Conservation (phyloP, 2,329 filamentous ascomycete species). For the Ophiostoma quercus region DNA sequence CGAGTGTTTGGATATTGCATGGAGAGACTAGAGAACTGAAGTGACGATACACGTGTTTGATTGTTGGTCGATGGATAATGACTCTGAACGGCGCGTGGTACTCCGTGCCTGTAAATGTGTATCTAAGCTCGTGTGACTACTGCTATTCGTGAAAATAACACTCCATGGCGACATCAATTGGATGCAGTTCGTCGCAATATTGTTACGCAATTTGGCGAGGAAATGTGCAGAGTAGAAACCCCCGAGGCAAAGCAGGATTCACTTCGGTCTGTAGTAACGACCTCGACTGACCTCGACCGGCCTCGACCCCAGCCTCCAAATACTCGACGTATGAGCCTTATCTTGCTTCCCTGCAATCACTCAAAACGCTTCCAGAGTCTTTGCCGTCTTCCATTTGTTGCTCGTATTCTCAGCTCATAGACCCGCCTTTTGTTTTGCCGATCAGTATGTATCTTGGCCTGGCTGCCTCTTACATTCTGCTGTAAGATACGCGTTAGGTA, state of each 20-base stretch:
- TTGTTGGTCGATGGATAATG: neutral
- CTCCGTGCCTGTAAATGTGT: neutral
- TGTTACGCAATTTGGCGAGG: neutral
- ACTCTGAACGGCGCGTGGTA: neutral
- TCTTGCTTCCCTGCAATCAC: neutral
- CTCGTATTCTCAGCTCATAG: neutral
- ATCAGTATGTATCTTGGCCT: neutral
- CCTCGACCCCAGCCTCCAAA: no score
- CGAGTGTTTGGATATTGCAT: neutral
- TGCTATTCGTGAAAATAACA: neutral
- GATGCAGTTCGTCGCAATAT: neutral
- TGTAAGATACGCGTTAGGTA: no score
- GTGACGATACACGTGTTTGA: neutral
- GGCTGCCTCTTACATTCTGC: neutral
- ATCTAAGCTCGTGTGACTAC: neutral
- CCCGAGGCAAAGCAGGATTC: neutral
- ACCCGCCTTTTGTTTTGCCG: neutral
- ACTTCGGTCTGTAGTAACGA: neutral
- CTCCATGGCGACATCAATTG: neutral
- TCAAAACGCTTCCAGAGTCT: neutral
- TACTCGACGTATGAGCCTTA: neutral
- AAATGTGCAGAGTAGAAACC: neutral
- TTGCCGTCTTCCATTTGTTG: neutral
- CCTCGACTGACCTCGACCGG: neutral
- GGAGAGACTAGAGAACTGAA: neutral